Conservation (phyloP, 148 eudicot genomes). For the Amaranthus cruentus region DNA sequence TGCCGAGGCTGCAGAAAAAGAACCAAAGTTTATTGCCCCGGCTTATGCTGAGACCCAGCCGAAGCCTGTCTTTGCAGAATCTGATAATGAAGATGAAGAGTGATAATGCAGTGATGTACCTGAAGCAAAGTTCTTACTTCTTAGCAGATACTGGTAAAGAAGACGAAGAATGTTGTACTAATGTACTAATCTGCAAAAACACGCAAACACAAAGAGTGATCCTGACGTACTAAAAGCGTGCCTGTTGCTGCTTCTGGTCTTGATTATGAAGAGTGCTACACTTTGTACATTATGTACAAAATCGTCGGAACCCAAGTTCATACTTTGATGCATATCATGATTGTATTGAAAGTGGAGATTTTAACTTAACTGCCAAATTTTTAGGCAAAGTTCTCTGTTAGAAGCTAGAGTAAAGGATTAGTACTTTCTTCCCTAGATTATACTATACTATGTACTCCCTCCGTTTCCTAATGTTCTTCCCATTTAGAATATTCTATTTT, state of each 20-base stretch:
- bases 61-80: slow-evolving; percentile 65
- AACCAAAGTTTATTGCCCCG: slow-evolving; percentile 89
- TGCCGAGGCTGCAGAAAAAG: slow-evolving; percentile 88
- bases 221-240: no score
- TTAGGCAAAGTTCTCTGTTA: background rate
- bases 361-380: background rate
- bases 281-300: background rate
- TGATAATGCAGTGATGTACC: background rate
- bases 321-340: no score
- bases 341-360: no score
- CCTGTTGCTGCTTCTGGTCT: no score
- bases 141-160: background rate
- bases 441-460: no score
- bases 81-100: slow-evolving; percentile 83
- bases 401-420: no score
- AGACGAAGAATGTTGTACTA: background rate
- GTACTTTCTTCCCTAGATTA: no score
- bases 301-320: background rate
- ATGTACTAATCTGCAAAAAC: background rate
- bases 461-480: no score
- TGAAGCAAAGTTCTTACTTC: background rate
- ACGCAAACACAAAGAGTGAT: no score
- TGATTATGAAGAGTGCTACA: background rate
- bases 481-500: no score
- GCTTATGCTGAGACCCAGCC: slow-evolving; percentile 94